Base-by-base conservation (phyloP, 1,139 yeast genomes). In the Suhomyces guaymorum region DNA sequence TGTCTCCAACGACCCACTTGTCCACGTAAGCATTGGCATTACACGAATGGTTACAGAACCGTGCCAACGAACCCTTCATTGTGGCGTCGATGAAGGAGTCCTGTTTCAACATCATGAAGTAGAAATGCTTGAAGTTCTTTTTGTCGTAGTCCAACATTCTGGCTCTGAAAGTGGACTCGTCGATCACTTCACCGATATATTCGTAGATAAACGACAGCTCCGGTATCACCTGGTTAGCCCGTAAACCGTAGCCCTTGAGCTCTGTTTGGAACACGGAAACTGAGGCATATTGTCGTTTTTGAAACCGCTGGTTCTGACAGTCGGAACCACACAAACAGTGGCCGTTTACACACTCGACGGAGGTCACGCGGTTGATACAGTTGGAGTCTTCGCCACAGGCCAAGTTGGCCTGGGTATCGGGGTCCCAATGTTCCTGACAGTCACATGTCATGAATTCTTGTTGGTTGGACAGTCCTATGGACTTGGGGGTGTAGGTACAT, bases 21-120 rank as follows among this genome's bases (percentile, higher is more conserved):
- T 90, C 97, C 27, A 92, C 96, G 52, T 78, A 88, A 13, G 96
- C 92, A 60, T 92, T 92, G 5, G 98, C 97, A 47, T 75, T 80
- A 60, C 98, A 92, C 13, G 96, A 87, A 60, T 92, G 98, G 57
- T 92, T 92, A 51, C 94, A 86, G 63, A 90, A 92, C 42, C 98
- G 70, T 0, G 95, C 96, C 39, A 90, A 62, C 15, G 90, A 79
- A 3, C 97, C 98, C 60, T 78, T 84, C 32, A 75, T 69, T 2
- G 97, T 90, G 30, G 98, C 98, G 61, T 92, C 98, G 40, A 92
- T 87, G 55, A 88, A 92, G 52, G 92, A 92, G 43, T 89, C 90
- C 52, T 82, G 85, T 50, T 88, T 95, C 44, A 92, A 74, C 97
- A 89, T 89, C 98, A 92, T 92, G 59, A 92, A 92, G 59, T 92